Evolutionary conservation across 2,329 filamentous ascomycete species (phyloP), one percentile per base, ranked within the genome.

Genomic region (Calonectria henricotiae): DNA sequence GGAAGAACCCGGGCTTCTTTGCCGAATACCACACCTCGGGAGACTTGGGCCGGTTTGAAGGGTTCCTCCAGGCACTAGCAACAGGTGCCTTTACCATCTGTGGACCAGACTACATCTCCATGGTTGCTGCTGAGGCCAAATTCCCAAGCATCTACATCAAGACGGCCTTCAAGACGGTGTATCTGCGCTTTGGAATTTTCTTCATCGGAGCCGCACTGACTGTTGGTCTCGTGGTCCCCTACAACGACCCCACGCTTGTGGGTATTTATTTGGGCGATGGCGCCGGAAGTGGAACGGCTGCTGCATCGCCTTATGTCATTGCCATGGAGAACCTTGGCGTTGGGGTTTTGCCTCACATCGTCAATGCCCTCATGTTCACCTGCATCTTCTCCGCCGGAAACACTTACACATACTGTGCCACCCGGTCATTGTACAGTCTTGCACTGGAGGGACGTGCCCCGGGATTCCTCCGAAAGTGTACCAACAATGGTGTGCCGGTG

Each of bases 181-280:
- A 71, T 30, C 7, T 64, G 4, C 65, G 69, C 12, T 71, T 71
- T n/a, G 69, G 61, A 5, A 65, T 71, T 30, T 71, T 71, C 62
- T 71, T 71, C 27, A 71, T 71, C 2, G 69, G 69, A 9, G 69
- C 65, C 11, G 69, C 66, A 6, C 66, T 71, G 3, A 85, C 86
- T 30, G 89, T 89, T 74, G 91, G 91, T 27, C 90, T 93, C 55
- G 80, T 92, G 54, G 85, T 94, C 58, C 85, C 92, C 2, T 90
- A 90, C 78, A 88, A 92, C 68, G 90, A 93, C 75, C 75, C 83
- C 1, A 87, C 85, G 12, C 82, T 93, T 68, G 65, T 32, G 9
- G 89, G 90, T 1, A 88, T 90, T 67, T 80, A 85, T 4, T 66
- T 66, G 5, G 69, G 69, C n/a, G 7, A 44, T 23, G 55, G 55